phyloP scores from a whole-genome alignment of 495 filamentous ascomycete genomes.

The Astrothelium macrocarpum region DNA sequence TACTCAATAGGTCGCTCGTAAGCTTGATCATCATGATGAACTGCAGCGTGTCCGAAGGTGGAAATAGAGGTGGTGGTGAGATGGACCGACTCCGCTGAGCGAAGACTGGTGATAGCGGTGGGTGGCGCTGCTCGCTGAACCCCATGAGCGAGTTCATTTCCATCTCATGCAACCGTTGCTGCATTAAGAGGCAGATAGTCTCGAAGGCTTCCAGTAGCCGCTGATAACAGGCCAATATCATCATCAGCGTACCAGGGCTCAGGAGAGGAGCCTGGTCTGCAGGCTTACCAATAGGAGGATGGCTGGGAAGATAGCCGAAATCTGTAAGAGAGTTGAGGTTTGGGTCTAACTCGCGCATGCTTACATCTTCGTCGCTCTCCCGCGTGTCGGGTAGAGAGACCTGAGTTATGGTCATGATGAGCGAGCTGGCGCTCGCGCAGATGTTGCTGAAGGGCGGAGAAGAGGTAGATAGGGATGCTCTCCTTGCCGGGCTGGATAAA shows the following conservation, averaged over 20 bases:
- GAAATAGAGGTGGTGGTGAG: neutral
- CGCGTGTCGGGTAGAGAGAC: neutral
- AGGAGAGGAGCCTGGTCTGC: neutral
- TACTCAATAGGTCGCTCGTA: neutral
- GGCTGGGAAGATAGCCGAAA: neutral
- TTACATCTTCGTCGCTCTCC: neutral
- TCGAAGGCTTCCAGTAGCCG: neutral
- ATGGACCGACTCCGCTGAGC: neutral
- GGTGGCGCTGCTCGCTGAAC: neutral
- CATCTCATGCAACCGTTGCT: neutral
- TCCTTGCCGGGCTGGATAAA: neutral
- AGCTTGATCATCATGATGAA: neutral
- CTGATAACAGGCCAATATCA: neutral
- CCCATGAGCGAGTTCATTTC: neutral
- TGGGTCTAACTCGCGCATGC: neutral
- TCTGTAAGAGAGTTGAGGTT: neutral
- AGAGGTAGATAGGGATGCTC: neutral
- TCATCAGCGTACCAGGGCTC: neutral
- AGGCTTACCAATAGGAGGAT: neutral
- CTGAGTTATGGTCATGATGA: neutral
- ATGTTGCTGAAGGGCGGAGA: neutral
- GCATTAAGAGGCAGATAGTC: neutral
- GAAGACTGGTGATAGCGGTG: neutral
- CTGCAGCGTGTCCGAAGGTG: neutral
- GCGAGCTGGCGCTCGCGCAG: neutral